phyloP scores from a whole-genome alignment of 805 yeast species.

The Scheffersomyces lignosus region DNA sequence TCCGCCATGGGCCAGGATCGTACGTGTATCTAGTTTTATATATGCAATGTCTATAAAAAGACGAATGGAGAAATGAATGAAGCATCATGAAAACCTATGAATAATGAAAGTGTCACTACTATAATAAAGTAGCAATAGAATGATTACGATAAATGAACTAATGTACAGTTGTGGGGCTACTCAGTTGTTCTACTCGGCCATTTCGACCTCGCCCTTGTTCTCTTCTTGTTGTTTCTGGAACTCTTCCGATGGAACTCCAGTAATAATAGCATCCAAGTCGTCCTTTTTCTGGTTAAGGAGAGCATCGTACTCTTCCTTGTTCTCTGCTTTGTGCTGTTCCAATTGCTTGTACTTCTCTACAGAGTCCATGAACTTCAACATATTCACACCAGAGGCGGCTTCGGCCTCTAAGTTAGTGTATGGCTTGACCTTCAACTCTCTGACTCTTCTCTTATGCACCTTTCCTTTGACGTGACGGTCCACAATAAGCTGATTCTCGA shows the following conservation, averaged over 20 bases:
- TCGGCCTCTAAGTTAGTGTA: conserved; percentile 87
- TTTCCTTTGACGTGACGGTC: conserved; percentile 73
- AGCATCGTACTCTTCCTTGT: conserved; percentile 45
- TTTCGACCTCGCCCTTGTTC: conserved; percentile 1
- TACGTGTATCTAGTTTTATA: too few relatives aligned
- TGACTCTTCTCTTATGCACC: conserved; percentile 83
- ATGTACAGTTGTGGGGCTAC: too few relatives aligned
- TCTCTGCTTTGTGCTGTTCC: conserved; percentile 36
- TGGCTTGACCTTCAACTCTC: conserved; percentile 72
- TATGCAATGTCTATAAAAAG: too few relatives aligned
- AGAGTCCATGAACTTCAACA: conserved; percentile 61
- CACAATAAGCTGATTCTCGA: conserved; percentile 72
- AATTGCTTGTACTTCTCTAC: conserved; percentile 60
- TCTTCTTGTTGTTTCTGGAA: conserved; percentile 4
- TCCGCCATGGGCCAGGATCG: too few relatives aligned
- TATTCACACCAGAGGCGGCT: conserved; percentile 83
- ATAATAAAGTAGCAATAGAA: too few relatives aligned
- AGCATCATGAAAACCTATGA: too few relatives aligned
- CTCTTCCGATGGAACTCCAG: conserved; percentile 11
- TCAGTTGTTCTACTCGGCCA: conserved; percentile 1
- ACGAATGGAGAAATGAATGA: too few relatives aligned
- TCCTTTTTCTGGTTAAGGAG: conserved; percentile 37
- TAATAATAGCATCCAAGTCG: conserved; percentile 31
- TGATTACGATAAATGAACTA: too few relatives aligned
- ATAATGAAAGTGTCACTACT: too few relatives aligned